These are phyloP conservation scores for Pichia rugopelliculosa DNA, from an alignment of 805 yeast species.

Conservation along the genomic window DNA sequence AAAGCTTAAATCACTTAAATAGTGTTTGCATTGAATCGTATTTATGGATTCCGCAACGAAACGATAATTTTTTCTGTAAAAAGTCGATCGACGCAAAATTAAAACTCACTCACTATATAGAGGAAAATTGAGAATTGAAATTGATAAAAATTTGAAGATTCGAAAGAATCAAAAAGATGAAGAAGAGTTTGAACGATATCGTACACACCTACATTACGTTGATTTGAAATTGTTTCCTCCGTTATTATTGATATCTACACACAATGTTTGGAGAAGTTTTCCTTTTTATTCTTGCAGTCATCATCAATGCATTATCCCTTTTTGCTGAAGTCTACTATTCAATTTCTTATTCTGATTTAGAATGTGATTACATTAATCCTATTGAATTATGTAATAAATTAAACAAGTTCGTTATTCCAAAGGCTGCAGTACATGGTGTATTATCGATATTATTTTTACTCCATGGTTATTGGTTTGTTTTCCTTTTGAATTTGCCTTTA, in stretches of 20 bases:
- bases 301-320: slow-evolving; percentile 79
- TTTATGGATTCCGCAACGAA: too few species aligned
- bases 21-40: too few species aligned
- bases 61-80: too few species aligned
- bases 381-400: slow-evolving; percentile 91
- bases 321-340: slow-evolving; percentile 93
- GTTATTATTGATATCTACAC: background rate
- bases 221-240: too few species aligned
- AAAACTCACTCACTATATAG: too few species aligned
- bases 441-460: slow-evolving; percentile 64
- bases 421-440: slow-evolving; percentile 74
- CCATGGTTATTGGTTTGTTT: slow-evolving; percentile 89
- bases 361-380: slow-evolving; percentile 94
- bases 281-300: slow-evolving; percentile 68
- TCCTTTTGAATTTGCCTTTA: slow-evolving; percentile 76
- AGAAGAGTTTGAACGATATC: too few species aligned
- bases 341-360: slow-evolving; percentile 90
- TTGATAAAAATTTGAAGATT: too few species aligned
- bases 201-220: background rate
- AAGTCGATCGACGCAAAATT: too few species aligned
- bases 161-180: too few species aligned
- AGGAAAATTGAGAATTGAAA: too few species aligned
- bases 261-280: slow-evolving; percentile 31
- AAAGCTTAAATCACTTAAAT: too few species aligned
- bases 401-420: slow-evolving; percentile 84